These are phyloP conservation scores for Wickerhamiella qilinensis DNA, from an alignment of 805 yeast genomes.

Conservation along the genomic window DNA sequence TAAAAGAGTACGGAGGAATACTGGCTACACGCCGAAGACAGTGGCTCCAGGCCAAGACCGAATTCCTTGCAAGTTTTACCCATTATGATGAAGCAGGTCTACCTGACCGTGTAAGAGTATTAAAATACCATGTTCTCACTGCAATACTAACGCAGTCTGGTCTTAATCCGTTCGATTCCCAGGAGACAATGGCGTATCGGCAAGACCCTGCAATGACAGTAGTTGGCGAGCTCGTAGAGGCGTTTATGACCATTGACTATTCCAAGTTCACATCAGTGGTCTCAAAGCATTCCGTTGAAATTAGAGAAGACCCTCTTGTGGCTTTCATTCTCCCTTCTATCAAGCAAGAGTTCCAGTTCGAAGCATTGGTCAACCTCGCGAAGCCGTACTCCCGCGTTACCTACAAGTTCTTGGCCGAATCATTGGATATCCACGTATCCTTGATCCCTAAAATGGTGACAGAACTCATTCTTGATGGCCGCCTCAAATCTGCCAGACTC, in stretches of 20 bases:
- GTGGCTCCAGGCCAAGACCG: conserved; percentile 40
- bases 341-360: conserved; percentile 15
- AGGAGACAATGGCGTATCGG: conserved; percentile 44
- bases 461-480: conserved; percentile 18
- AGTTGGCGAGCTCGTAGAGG: conserved; percentile 21
- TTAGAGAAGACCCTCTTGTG: background rate
- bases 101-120: conserved; percentile 36
- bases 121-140: conserved; percentile 46
- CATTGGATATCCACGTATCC: conserved; percentile 10
- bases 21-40: conserved; percentile 38
- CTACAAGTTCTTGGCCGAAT: conserved; percentile 14
- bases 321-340: conserved; percentile 6
- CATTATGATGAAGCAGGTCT: conserved; percentile 55
- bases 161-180: conserved; percentile 57
- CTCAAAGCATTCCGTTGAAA: conserved; percentile 8
- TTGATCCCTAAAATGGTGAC: conserved; percentile 13
- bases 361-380: conserved; percentile 17
- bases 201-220: conserved; percentile 19
- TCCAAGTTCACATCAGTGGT: conserved; percentile 8
- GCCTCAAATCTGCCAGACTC: conserved; percentile 16
- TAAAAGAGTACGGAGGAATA: conserved; percentile 62
- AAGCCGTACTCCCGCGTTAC: conserved; percentile 20
- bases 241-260: conserved; percentile 15
- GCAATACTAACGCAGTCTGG: conserved; percentile 41
- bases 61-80: conserved; percentile 40